These are phyloP conservation scores for Malassezia slooffiae DNA, from an alignment of 1,284 basidiomycete species.

Conservation along the genomic window DNA sequence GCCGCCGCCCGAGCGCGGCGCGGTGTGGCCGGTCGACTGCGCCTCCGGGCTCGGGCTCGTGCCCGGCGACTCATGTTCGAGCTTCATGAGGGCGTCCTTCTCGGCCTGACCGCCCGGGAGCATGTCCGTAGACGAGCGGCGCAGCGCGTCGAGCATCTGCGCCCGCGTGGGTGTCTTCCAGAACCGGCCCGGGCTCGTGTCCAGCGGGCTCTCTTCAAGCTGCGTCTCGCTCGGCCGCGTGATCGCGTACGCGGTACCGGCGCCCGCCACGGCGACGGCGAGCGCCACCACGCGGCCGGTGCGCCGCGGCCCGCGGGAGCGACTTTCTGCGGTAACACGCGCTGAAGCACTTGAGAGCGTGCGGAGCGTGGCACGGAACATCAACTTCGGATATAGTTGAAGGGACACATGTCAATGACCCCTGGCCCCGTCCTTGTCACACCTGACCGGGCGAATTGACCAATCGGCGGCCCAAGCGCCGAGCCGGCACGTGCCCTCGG, in stretches of 20 bases:
- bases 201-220: constrained; percentile 10
- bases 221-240: background rate
- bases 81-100: constrained; percentile 23
- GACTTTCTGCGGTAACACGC: too few relatives aligned
- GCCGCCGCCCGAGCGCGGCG: constrained; percentile 21
- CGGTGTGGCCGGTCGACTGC: constrained; percentile 17
- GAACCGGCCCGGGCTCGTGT: constrained; percentile 34
- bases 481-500: too few relatives aligned
- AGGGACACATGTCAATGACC: background rate
- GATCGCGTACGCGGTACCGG: constrained; percentile 2
- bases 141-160: constrained; percentile 45
- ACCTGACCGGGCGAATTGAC: too few relatives aligned
- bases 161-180: constrained; percentile 43
- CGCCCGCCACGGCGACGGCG: constrained; percentile 6
- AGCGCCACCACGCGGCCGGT: background rate
- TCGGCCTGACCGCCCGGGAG: constrained; percentile 23
- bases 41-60: constrained; percentile 37
- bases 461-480: too few relatives aligned
- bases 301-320: background rate
- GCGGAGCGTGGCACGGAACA: constrained; percentile 11
- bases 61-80: constrained; percentile 23
- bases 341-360: too few relatives aligned
- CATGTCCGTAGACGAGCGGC: constrained; percentile 27
- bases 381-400: background rate
- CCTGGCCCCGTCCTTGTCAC: background rate